phyloP scores from a whole-genome alignment of 495 filamentous ascomycete species.

The Hypoxylon subgilvum region DNA sequence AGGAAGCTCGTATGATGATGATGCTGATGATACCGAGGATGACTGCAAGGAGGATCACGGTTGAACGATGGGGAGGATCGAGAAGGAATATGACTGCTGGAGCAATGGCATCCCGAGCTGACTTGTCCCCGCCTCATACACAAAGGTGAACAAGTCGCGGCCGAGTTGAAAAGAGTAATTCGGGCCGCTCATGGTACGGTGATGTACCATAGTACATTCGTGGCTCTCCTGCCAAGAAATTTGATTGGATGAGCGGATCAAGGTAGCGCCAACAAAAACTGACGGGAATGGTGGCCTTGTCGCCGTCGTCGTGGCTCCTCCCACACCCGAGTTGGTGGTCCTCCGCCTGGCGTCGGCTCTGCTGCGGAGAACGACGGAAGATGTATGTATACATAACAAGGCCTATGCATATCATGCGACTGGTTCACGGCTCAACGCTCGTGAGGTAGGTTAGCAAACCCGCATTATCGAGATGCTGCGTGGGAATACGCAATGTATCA shows the following conservation, averaged over 20 bases:
- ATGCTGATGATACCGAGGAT: constrained; percentile 3
- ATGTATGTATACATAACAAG: constrained; percentile 4
- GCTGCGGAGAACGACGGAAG: constrained; percentile 4
- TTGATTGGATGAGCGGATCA: constrained; percentile 15
- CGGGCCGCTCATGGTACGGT: constrained; percentile 27
- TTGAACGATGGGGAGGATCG: constrained; percentile 3
- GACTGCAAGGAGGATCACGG: constrained; percentile 3
- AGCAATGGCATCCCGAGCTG: not conserved
- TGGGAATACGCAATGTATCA: constrained; percentile 6
- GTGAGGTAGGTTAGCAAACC: constrained; percentile 22
- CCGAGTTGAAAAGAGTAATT: constrained; percentile 18
- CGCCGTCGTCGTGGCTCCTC: constrained; percentile 13
- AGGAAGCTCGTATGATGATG: constrained; percentile 16
- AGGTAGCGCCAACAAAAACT: constrained; percentile 14
- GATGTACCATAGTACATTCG: no score
- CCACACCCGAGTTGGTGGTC: constrained; percentile 23
- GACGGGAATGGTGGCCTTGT: constrained; percentile 15
- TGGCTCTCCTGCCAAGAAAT: constrained; percentile 29
- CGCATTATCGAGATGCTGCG: constrained; percentile 1
- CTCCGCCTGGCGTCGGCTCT: constrained; percentile 30
- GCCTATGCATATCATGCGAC: constrained; percentile 8
- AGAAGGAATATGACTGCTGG: constrained; percentile 7
- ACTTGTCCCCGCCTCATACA: not conserved
- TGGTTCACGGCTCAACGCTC: no score
- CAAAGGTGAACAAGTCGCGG: constrained; percentile 1